A percentile compares a stretch with the other conserved stretches of the same genome.
phyloP scores from a whole-genome alignment of 768 basidiomycete species.

The Exidia glandulosa region DNA sequence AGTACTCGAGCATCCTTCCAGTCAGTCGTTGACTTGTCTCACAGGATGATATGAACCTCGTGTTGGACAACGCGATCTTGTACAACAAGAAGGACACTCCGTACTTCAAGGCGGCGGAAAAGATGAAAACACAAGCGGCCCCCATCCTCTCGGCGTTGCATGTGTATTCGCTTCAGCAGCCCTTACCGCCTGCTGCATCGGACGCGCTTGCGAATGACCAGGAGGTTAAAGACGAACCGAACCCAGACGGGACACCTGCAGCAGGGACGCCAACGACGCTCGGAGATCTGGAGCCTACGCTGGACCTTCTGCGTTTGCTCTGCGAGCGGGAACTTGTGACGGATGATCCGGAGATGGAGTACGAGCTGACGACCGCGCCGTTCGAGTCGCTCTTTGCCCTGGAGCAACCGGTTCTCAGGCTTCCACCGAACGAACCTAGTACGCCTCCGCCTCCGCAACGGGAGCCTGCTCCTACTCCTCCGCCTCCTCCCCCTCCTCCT shows the following conservation, averaged over 20 bases:
- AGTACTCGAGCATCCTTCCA: slow-evolving; percentile 4
- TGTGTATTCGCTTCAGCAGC: not conserved
- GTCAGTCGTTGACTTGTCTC: not conserved
- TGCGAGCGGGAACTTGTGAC: slow-evolving; percentile 19
- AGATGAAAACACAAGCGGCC: slow-evolving; percentile 38
- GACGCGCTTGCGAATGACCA: not conserved
- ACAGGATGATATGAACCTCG: slow-evolving; percentile 73
- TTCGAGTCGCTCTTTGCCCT: slow-evolving; percentile 58
- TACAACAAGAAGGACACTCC: slow-evolving; percentile 75
- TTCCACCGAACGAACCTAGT: slow-evolving; percentile 29
- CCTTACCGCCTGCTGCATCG: not conserved
- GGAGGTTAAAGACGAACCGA: not conserved
- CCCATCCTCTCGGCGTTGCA: slow-evolving; percentile 28
- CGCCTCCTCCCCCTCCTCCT: not conserved
- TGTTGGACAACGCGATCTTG: slow-evolving; percentile 71
- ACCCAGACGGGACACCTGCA: slow-evolving; percentile 27
- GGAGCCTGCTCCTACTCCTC: not conserved
- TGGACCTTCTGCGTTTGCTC: slow-evolving; percentile 46
- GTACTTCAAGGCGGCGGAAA: slow-evolving; percentile 57
- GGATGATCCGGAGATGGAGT: slow-evolving; percentile 35
- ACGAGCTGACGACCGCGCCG: slow-evolving; percentile 47
- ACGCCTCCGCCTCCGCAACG: not conserved
- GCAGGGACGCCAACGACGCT: slow-evolving; percentile 9
- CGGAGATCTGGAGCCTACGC: slow-evolving; percentile 69
- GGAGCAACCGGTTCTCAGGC: slow-evolving; percentile 52